Percentiles rank a stretch among this genome's conserved stretches.
Evolutionary conservation across 139 green algal species (phyloP).

Genomic region (Pseudopediastrum boryanum): DNA sequence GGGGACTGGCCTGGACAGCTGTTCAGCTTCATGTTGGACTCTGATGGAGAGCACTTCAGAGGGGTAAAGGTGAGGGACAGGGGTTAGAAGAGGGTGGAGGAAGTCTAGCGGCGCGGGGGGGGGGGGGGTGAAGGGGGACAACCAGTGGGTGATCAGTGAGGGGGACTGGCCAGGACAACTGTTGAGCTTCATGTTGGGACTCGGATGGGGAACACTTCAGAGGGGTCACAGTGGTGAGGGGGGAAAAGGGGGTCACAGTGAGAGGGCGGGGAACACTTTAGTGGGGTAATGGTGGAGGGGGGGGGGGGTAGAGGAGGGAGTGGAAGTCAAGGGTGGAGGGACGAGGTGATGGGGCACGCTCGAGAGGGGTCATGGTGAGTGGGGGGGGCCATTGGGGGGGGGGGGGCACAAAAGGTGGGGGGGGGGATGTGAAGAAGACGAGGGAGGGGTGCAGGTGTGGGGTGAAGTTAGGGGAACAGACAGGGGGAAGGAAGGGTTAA

Average conservation of each 20-base stretch:
- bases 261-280: too few species aligned
- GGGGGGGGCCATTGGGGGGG: too few species aligned
- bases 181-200: constrained; percentile 54
- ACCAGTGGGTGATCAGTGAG: constrained; percentile 65
- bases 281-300: too few species aligned
- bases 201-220: constrained; percentile 38
- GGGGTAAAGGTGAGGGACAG: constrained; percentile 59
- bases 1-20: constrained; percentile 61
- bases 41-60: constrained; percentile 37
- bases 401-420: too few species aligned
- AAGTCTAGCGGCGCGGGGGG: background rate
- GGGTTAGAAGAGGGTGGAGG: too few species aligned
- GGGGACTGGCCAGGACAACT: constrained; percentile 61
- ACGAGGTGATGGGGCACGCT: constrained; percentile 53
- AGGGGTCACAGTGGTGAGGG: constrained; percentile 50
- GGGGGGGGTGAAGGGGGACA: constrained; percentile 30
- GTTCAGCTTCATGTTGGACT: constrained; percentile 54
- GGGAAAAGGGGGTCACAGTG: too few species aligned
- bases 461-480: too few species aligned
- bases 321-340: constrained; percentile 62
- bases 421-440: too few species aligned
- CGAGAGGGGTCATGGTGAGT: too few species aligned
- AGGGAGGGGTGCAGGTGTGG: too few species aligned
- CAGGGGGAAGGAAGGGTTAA: too few species aligned
- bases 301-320: constrained; percentile 17